Base-by-base conservation (phyloP, 2,329 filamentous ascomycete species). In the Tolypocladium nubicola region DNA sequence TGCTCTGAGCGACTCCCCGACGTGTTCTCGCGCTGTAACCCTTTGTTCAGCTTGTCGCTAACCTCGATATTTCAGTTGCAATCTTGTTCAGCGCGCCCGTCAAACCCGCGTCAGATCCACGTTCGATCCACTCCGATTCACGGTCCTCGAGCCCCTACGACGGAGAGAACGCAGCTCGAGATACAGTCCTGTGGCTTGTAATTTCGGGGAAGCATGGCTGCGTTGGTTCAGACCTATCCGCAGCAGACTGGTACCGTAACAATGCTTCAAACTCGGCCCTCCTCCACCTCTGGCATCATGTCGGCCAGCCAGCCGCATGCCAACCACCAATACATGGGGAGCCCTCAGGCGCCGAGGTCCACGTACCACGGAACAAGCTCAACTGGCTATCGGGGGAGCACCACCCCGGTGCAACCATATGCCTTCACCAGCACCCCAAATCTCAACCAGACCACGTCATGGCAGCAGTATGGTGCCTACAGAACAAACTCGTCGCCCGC, bases 211-310 rank as follows among this genome's bases (percentile, higher is more conserved):
- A 87, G 71, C 72, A 93, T 94, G 89, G 89, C 89, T 78, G 88
- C 89, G 73, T 80, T 93, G 78, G 87, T 92, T 68, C 89, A 93
- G 76, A 84, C 87, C 61, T 89, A 88, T 70, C 83, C 88, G 67
- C 86, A 89, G 75, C 87, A 90, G 74, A 84, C 85, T 68, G 79
- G 80, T 72, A 85, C 87, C 64, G 80, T 85, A 66, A 86, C 86
- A 62, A 87, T 91, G 81, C 84, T 92, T 67, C 88, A 90, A 72
- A 82, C 86, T 65, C 83, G 86, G 70, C 83, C 86, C 61, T 79
- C 80, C 56, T 86, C 88, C 60, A 67, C 65, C 52, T 62, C 66
- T 56, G 65, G 63, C 64, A 73, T 74, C 63, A 83, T 86, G 70
- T 70, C 79, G 57, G 69, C 75, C 54, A 69, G 75, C 57, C 80